Percentiles rank a stretch among this genome's conserved stretches.
These are phyloP conservation scores for Akanthomyces dipterigenus DNA, from an alignment of 2,329 filamentous ascomycete genomes.

Conservation along the genomic window DNA sequence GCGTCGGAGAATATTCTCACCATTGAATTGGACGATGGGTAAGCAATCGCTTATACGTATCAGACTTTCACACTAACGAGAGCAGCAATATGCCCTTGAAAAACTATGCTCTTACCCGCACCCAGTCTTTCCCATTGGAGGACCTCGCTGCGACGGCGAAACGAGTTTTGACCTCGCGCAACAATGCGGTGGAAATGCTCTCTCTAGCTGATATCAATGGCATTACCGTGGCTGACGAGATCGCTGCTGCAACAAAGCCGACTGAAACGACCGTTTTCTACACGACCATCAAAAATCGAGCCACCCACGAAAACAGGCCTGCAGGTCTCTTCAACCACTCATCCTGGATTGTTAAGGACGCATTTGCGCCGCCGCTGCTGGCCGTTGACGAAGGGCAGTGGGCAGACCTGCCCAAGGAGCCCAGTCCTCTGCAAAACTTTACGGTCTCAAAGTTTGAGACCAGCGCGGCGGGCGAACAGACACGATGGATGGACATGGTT, in stretches of 20 bases:
- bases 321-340: slow-evolving; percentile 19
- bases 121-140: slow-evolving; percentile 15
- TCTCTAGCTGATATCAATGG: slow-evolving; percentile 1
- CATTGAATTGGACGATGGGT: slow-evolving; percentile 10
- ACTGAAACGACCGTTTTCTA: slow-evolving; percentile 16
- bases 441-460: slow-evolving; percentile 14
- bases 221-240: neutral
- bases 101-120: slow-evolving; percentile 17
- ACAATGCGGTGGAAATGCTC: neutral
- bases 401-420: slow-evolving; percentile 13
- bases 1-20: neutral
- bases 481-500: slow-evolving; percentile 38
- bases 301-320: slow-evolving; percentile 16
- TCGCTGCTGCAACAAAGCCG: neutral
- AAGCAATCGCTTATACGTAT: neutral
- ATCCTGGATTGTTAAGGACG: slow-evolving; percentile 15
- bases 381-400: slow-evolving; percentile 13
- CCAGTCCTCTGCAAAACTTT: slow-evolving; percentile 13
- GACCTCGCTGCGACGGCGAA: neutral
- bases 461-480: slow-evolving; percentile 11
- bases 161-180: neutral
- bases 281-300: slow-evolving; percentile 17
- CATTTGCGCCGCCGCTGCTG: slow-evolving; percentile 14
- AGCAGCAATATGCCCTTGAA: slow-evolving; percentile 18
- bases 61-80: neutral